Percentiles rank a stretch among this genome's conserved stretches.
Conservation (phyloP, 2,329 filamentous ascomycete genomes). For the Ophiostoma perfectum region DNA sequence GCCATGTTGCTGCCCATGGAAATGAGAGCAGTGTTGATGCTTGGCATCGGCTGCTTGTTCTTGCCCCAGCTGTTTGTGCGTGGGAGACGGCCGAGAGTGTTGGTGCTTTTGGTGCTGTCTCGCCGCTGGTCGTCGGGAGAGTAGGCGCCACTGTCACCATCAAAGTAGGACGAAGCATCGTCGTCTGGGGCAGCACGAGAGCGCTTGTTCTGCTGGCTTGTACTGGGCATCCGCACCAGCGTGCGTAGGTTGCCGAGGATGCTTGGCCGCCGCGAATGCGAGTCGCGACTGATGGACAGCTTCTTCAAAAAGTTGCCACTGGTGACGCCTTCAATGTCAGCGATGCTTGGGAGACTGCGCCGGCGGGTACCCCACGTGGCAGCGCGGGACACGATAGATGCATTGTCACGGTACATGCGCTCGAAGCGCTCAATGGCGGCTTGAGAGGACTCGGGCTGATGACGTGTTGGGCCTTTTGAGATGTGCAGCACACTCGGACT, state of each 20-base stretch:
- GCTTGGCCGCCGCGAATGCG: constrained; percentile 44
- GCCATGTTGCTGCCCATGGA: constrained; percentile 52
- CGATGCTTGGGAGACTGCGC: constrained; percentile 55
- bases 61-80: constrained; percentile 47
- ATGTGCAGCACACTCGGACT: constrained; percentile 46
- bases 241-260: constrained; percentile 49
- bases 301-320: constrained; percentile 60
- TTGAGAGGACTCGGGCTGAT: constrained; percentile 48
- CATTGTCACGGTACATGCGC: constrained; percentile 49
- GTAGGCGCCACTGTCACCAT: constrained; percentile 28
- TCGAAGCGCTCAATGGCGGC: constrained; percentile 51
- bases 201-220: constrained; percentile 42
- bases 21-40: constrained; percentile 54
- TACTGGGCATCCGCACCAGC: constrained; percentile 48
- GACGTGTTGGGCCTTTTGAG: constrained; percentile 31
- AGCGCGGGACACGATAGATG: constrained; percentile 55
- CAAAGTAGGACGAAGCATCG: constrained; percentile 32
- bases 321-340: constrained; percentile 55
- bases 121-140: constrained; percentile 26
- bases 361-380: constrained; percentile 67
- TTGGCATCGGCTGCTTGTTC: constrained; percentile 46
- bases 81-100: constrained; percentile 46
- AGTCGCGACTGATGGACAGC: constrained; percentile 48
- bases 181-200: constrained; percentile 39
- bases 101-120: constrained; percentile 36